These are phyloP conservation scores for Russula olivacea DNA, from an alignment of 768 basidiomycete species.

Conservation along the genomic window DNA sequence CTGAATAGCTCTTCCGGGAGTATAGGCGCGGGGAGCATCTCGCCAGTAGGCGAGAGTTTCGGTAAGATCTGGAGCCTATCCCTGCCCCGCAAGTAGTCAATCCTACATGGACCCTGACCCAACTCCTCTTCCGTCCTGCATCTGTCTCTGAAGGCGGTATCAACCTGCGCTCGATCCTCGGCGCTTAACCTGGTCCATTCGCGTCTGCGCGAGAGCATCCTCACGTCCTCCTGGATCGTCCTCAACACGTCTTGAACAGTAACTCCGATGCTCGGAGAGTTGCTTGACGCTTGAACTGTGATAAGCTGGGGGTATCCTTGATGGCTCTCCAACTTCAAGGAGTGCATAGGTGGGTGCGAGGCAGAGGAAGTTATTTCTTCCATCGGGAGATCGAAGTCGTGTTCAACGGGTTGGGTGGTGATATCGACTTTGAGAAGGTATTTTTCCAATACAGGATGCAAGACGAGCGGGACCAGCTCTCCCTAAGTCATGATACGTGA, in stretches of 20 bases:
- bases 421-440: constrained; percentile 17
- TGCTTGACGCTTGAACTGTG: background rate
- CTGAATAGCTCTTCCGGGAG: background rate
- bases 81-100: constrained; percentile 16
- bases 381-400: constrained; percentile 11
- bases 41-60: constrained; percentile 11
- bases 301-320: constrained; percentile 17
- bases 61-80: constrained; percentile 14
- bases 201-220: constrained; percentile 13
- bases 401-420: constrained; percentile 4
- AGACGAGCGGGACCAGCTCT: constrained; percentile 11
- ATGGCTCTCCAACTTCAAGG: constrained; percentile 11
- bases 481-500: background rate
- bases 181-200: constrained; percentile 12
- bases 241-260: constrained; percentile 16
- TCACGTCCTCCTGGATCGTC: constrained; percentile 9
- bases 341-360: constrained; percentile 6
- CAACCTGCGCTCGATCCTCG: constrained; percentile 1
- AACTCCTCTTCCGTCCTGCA: constrained; percentile 14
- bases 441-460: constrained; percentile 15
- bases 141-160: constrained; percentile 11
- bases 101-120: constrained; percentile 16
- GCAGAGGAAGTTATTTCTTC: constrained; percentile 11
- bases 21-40: constrained; percentile 2
- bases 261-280: background rate